Conservation (phyloP, 2,329 filamentous ascomycete species). For the Ceratocystis lukuohia region DNA sequence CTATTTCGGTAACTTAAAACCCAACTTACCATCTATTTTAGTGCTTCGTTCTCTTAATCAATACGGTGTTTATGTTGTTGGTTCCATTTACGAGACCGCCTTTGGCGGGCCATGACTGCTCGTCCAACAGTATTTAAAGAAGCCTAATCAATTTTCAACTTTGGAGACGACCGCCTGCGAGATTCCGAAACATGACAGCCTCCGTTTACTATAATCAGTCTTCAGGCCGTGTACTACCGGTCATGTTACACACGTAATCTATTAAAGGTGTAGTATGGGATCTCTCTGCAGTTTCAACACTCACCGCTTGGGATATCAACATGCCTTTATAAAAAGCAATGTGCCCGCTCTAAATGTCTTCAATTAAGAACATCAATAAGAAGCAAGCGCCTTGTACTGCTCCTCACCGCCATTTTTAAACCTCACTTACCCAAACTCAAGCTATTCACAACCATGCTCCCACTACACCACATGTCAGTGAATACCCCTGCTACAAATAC, state of each 20-base stretch:
- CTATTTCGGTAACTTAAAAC: not conserved
- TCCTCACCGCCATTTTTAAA: not conserved
- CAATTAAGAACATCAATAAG: not conserved
- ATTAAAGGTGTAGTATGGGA: no score
- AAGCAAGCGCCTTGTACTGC: not conserved
- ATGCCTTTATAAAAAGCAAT: not conserved
- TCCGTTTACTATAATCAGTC: not conserved
- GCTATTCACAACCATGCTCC: not conserved
- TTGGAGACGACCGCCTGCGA: not conserved
- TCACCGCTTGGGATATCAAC: not conserved
- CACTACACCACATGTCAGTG: not conserved
- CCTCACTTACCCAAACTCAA: not conserved
- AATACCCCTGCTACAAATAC: not conserved
- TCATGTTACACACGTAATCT: not conserved
- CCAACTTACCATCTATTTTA: not conserved
- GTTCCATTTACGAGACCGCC: not conserved
- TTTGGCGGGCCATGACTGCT: not conserved
- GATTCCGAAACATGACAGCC: not conserved
- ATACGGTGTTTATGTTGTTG: not conserved
- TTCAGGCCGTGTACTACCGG: not conserved
- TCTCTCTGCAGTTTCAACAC: not conserved
- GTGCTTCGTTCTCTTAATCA: not conserved
- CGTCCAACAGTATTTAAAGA: not conserved
- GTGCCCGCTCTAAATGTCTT: not conserved
- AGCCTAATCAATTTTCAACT: not conserved